Evolutionary conservation across 2,329 filamentous ascomycete species (phyloP), one percentile per base, ranked within the genome.

Genomic region (Aspergillus neoniger): DNA sequence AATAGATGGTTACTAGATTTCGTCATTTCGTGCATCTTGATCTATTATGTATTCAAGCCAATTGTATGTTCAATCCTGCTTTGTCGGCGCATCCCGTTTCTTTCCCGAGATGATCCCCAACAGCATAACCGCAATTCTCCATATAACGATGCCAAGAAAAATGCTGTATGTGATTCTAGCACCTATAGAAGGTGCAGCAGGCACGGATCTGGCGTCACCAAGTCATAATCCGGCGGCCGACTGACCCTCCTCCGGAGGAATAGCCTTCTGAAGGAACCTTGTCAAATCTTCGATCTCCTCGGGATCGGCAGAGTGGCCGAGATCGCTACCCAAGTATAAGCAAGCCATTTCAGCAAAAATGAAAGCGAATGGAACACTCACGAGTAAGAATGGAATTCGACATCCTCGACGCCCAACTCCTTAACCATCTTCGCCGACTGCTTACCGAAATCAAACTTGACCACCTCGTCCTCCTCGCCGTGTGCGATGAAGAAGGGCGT

Each of bases 401-500:
- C 89, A 58, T 89, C 60, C 51, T 74, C 82, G 74, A 88, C 89
- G 0, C 91, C 91, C 75, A 88, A 77, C 41, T 85, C 83, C 75
- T 86, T 88, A 55, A 98, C 78, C 60, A 83, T 74, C 43, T 91
- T 83, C 3, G 84, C 86, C 23, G 90, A 92, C 76, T 82, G 74
- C 73, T 86, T 78, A 14, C 91, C 94, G 76, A 90, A 89, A 58
- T 84, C 79, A 47, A 87, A 84, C 67, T 82, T 83, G 8, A 97
- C 90, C 3, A 96, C 80, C 14, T 83, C 83, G 75, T 99, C 94
- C 0, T 78, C 79, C 63, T 88, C 85, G n/a, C 95, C 95, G 69
- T 98, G 95, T 12, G 86, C 92, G 88, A 97, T 90, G 77, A 95
- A 91, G 64, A 98, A 87, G 1, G 91, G 90, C 1, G 92, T 96